A percentile compares a stretch with the other conserved stretches of the same genome.
phyloP scores from a whole-genome alignment of 192 early-diverging fungal genomes.

The Coemansia asiatica region DNA sequence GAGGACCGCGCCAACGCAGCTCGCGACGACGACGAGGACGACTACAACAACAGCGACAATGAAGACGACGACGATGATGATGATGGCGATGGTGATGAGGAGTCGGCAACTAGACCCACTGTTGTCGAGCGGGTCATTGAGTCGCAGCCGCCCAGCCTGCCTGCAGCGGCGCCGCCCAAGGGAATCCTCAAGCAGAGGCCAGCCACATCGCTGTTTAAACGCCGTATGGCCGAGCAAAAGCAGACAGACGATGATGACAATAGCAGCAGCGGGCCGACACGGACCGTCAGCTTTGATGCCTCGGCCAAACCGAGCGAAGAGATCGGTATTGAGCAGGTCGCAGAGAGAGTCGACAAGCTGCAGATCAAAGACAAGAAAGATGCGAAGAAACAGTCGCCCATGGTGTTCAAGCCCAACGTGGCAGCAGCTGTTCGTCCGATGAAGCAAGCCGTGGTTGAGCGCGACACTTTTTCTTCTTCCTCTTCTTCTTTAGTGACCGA shows the following conservation, averaged over 20 bases:
- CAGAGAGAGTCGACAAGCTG: too few species aligned
- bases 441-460: conserved; percentile 35
- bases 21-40: conserved; percentile 51
- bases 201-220: neutral
- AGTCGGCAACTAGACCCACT: neutral
- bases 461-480: too few species aligned
- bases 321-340: too few species aligned
- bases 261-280: neutral
- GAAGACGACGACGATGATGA: neutral
- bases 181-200: neutral
- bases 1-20: conserved; percentile 39
- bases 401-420: conserved; percentile 28
- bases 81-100: conserved; percentile 1
- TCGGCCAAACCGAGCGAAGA: neutral
- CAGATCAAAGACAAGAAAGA: too few species aligned
- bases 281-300: conserved; percentile 31
- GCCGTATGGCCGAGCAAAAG: neutral
- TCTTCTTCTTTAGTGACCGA: neutral
- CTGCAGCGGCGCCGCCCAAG: neutral
- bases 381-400: neutral
- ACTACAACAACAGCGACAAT: conserved; percentile 24
- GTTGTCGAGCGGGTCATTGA: conserved; percentile 11
- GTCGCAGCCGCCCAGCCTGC: neutral
- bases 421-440: conserved; percentile 19
- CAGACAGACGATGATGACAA: neutral